Evolutionary conservation across 1,284 basidiomycete species (phyloP), one percentile per base, ranked within the genome.

Genomic region (Chiua sp.): DNA sequence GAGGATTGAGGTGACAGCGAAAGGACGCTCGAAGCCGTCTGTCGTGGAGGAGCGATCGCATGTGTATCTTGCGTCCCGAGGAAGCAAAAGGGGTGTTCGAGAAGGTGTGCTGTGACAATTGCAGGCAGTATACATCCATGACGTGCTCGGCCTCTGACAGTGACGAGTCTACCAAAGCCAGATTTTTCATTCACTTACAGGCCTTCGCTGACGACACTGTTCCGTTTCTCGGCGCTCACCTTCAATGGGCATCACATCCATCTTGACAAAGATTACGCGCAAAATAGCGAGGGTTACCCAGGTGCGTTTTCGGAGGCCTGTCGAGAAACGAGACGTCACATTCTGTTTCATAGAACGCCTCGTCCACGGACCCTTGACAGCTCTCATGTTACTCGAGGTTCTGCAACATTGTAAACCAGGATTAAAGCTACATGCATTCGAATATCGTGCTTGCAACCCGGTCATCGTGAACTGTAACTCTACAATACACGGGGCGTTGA

Each of bases 191-290:
- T 90, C 70, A 78, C 77, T 39, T 93, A 87, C 71, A 84, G 78
- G 12, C 92, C 92, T 13, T 86, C 83, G 23, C 74, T 86, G 39
- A 87, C 87, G 7, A 92, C 89, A 2, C 79, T 94, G 26, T 94
- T 94, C 79, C 86, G 92, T 13, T 95, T 91, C 77, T 93, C 91
- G 13, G 91, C 93, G 18, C 78, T 94, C 42, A 94, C 88, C 59
- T 93, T 91, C 76, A 91, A 92, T 64, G 87, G 84, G 12, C 90
- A 92, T 66, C 79, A 85, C 60, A 90, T 92, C 63, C 90, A 92
- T 71, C 79, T 91, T 15, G 88, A 92, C 75, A 85, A 84, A 62
- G 84, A 87, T 30, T 93, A 88, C 69, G 84, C 90, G 16, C 83
- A 82, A 51, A 72, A 77, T 26, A 80, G 78, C n/a, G 90, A 94